Conservation (phyloP, 345 rosid species). For the Zanthoxylum bungeanum region DNA sequence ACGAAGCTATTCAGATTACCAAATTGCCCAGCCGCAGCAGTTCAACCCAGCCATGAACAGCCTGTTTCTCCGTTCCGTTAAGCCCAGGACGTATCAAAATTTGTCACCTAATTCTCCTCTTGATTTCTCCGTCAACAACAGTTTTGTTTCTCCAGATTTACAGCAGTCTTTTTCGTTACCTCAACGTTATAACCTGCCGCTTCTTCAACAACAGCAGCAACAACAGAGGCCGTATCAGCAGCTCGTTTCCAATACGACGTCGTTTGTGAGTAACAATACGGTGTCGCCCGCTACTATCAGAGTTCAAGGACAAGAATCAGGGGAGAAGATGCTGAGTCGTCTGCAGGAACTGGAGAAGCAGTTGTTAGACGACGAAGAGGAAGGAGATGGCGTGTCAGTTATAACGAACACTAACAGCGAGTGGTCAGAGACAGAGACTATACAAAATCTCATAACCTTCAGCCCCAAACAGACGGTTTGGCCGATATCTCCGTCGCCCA, state of each 20-base stretch:
- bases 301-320: slow-evolving; percentile 37
- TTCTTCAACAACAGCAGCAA: slow-evolving; percentile 44
- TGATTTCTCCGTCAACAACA: slow-evolving; percentile 34
- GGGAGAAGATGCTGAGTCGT: slow-evolving; percentile 68
- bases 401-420: slow-evolving; percentile 70
- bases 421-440: slow-evolving; percentile 71
- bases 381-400: slow-evolving; percentile 67
- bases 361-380: slow-evolving; percentile 62
- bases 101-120: slow-evolving; percentile 43
- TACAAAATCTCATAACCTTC: slow-evolving; percentile 51
- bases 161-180: slow-evolving; percentile 13
- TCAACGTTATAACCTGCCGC: slow-evolving; percentile 50
- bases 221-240: slow-evolving; percentile 21
- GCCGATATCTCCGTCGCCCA: slow-evolving; percentile 61
- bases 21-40: slow-evolving; percentile 13
- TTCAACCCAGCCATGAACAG: slow-evolving; percentile 37
- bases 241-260: slow-evolving; percentile 12
- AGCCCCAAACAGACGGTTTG: slow-evolving; percentile 47
- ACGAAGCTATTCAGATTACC: slow-evolving; percentile 68
- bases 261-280: slow-evolving; percentile 30
- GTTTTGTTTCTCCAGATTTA: slow-evolving; percentile 14
- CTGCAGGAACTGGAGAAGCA: slow-evolving; percentile 81
- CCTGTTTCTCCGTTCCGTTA: slow-evolving; percentile 69
- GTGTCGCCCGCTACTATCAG: slow-evolving; percentile 21
- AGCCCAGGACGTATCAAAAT: slow-evolving; percentile 52